phyloP scores from a whole-genome alignment of 2,329 filamentous ascomycete genomes.

The Cercospora nicotianae region DNA sequence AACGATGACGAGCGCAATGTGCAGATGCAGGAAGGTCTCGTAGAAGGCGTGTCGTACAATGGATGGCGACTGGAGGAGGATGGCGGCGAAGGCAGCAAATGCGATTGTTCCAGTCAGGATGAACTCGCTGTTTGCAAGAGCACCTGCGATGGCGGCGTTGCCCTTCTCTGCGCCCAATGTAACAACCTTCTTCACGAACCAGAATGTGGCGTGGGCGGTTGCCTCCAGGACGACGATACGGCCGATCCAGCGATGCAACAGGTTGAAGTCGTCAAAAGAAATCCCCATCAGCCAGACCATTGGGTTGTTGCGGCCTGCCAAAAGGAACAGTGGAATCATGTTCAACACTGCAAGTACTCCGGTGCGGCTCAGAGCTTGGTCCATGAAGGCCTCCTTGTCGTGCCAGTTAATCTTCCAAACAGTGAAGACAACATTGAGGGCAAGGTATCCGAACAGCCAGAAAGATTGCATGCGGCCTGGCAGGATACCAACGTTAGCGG shows the following conservation, averaged over 20 bases:
- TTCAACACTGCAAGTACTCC: constrained; percentile 72
- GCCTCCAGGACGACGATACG: constrained; percentile 72
- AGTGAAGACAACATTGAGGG: constrained; percentile 50
- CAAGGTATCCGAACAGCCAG: constrained; percentile 51
- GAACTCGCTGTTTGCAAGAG: constrained; percentile 48
- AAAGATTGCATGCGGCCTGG: constrained; percentile 52
- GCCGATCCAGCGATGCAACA: constrained; percentile 78
- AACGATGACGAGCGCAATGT: constrained; percentile 64
- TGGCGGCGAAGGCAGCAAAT: constrained; percentile 60
- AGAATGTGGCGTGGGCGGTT: constrained; percentile 65
- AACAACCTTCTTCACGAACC: constrained; percentile 49
- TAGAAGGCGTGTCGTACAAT: constrained; percentile 75
- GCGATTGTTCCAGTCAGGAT: constrained; percentile 64
- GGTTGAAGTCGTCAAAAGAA: constrained; percentile 80
- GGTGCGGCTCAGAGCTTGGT: constrained; percentile 65
- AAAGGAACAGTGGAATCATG: constrained; percentile 73
- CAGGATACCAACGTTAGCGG: constrained; percentile 52
- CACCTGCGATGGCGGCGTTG: constrained; percentile 50
- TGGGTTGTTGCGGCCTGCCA: constrained; percentile 76
- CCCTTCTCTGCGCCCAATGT: constrained; percentile 44
- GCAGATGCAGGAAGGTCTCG: constrained; percentile 72
- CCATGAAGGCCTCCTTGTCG: constrained; percentile 68
- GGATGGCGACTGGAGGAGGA: constrained; percentile 69
- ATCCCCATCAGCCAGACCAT: constrained; percentile 70
- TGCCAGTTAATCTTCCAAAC: constrained; percentile 58